Base-by-base conservation (phyloP, 139 green algal species). In the Spirogloea muscicola region DNA sequence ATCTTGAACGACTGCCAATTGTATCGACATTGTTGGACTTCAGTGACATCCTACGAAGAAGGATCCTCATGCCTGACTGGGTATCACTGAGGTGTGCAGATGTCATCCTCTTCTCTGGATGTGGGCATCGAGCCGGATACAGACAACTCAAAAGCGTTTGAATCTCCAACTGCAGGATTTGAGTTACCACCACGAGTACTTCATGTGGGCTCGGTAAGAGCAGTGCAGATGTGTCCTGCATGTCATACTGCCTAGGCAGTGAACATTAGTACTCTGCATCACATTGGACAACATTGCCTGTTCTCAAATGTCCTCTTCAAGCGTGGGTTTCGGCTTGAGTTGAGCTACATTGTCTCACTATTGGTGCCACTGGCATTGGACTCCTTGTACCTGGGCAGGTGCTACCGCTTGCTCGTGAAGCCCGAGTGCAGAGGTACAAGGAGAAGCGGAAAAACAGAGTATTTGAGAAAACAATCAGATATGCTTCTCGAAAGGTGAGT, bases 401-500 rank as follows among this genome's bases (percentile, higher is more conserved):
- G 62, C 69, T 64, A 13, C 64, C 70, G 16, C n/a, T 79, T n/a
- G 70, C 60, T n/a, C 63, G 72, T 21, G 72, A 80, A 34, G 72
- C 72, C 3, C 44, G 77, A 18, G 73, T 85, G 55, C 16, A 81
- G 21, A 75, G 80, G 46, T 94, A 90, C 74, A 73, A 77, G 4
- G 88, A 92, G 82, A 94, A 94, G 89, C 64, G 79, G 18, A 91
- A 91, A 83, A 83, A 84, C 44, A 78, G 89, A 25, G 86, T 81
- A 40, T 94, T 92, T 77, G 78, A 90, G 66, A 94, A 96, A 85
- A 93, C 80, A 0, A 93, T 96, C 75, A 79, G 90, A 37, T 96
- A 96, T 49, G 80, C 87, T 36, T 87, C 80, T 13, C 85, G 90
- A 62, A 94, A 94, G 83, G n/a, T n/a, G n/a, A n/a, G n/a, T n/a